Base-by-base conservation (phyloP, 805 yeast species). In the Debaryomyces castellii region DNA sequence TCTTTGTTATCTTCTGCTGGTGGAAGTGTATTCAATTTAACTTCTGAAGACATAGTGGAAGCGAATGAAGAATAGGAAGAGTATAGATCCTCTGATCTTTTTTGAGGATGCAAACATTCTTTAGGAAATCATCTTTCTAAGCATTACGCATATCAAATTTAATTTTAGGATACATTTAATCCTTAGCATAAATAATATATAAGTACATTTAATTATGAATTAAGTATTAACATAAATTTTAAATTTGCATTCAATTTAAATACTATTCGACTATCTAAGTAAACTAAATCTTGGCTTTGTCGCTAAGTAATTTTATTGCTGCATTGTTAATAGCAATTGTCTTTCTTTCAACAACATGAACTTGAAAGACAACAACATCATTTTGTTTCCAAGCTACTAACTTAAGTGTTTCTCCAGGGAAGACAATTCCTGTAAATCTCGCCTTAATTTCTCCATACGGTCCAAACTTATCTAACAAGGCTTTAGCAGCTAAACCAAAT, bases 361-460 rank as follows among this genome's bases (percentile, higher is more conserved):
- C 82, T 68, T 87, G 95, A 82, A 91, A 92, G 48, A 81, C 73
- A 41, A 89, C 84, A 40, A 74, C 61, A 51, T 80, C 83, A 46
- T 86, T 85, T 43, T 80, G 76, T 65, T 83, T 87, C 99, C 99
- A 92, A 24, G 95, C 96, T 43, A 70, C 70, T 23, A 92, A 81
- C 55, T 77, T 78, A 64, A 92, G 76, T 12, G 87, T 83, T 68
- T 92, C 97, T 53, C 98, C 99, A 7, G 97, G 97, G 80, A 81
- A 91, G 20, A 92, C 97, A 57, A 87, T 84, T 58, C 90, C 90
- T 17, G 96, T 80, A 67, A 92, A 92, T 63, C 98, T 83, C 12
- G 81, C 94, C 74, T 92, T 92, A 64, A 89, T 77, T 73, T 90
- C 96, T 59, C 78, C 78, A 66, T 85, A 87, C 32, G 77, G 74